Conservation (phyloP, 2,329 filamentous ascomycete species). For the Trichoderma sp. region DNA sequence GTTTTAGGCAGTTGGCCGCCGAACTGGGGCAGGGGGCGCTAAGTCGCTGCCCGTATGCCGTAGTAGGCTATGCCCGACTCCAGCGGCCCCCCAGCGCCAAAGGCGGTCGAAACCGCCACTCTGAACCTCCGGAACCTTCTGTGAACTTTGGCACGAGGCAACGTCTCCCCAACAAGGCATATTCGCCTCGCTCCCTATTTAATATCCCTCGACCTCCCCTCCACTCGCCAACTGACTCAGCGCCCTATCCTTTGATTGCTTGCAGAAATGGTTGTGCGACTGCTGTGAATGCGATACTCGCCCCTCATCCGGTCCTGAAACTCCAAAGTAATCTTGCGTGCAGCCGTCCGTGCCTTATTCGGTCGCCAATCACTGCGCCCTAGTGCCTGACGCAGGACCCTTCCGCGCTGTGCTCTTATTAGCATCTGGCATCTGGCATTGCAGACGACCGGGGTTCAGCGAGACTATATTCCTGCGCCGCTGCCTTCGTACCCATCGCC, state of each 20-base stretch:
- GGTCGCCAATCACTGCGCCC: neutral
- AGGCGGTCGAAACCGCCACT: conserved; percentile 7
- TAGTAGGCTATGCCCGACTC: neutral
- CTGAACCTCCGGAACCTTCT: neutral
- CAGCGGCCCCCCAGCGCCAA: neutral
- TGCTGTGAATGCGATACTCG: conserved; percentile 19
- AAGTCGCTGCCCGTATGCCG: neutral
- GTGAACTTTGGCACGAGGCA: neutral
- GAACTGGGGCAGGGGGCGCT: neutral
- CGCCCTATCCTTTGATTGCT: neutral
- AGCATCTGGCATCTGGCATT: neutral
- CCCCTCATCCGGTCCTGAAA: conserved; percentile 20
- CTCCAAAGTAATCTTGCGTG: conserved; percentile 10
- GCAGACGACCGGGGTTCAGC: neutral
- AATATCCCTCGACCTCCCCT: neutral
- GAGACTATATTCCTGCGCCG: neutral
- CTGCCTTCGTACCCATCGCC: neutral
- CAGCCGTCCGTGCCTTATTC: conserved; percentile 23
- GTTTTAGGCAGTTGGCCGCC: neutral
- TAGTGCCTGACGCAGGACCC: neutral
- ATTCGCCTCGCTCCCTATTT: neutral
- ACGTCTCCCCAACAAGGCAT: conserved; percentile 15
- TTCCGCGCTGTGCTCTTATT: neutral
- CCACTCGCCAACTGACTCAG: neutral
- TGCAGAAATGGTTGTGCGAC: conserved; percentile 16